Percentiles rank a stretch among this genome's conserved stretches.
These are phyloP conservation scores for Phanerodontia chrysosporium DNA, from an alignment of 768 basidiomycete species.

Conservation along the genomic window DNA sequence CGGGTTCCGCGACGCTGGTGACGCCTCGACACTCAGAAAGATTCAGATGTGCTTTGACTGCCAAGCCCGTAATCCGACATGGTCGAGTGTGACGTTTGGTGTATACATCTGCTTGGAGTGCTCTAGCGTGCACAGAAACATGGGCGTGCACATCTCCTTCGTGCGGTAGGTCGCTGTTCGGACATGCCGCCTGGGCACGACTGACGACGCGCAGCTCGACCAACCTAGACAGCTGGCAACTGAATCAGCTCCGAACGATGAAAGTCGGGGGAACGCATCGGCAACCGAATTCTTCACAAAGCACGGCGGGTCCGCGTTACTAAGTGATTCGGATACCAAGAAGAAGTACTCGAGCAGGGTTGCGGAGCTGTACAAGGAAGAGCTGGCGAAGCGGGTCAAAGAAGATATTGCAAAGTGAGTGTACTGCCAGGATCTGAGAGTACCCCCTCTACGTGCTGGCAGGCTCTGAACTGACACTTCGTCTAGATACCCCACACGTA, in stretches of 20 bases:
- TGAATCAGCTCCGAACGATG: constrained; percentile 88
- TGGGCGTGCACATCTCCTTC: constrained; percentile 98
- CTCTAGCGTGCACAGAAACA: constrained; percentile 90
- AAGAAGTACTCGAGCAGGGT: constrained; percentile 84
- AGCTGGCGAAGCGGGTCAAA: constrained; percentile 72
- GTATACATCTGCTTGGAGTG: constrained; percentile 98
- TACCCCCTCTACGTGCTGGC: not conserved
- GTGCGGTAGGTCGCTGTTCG: constrained; percentile 61
- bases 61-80: constrained; percentile 92
- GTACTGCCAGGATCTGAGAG: not conserved
- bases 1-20: constrained; percentile 1
- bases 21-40: constrained; percentile 6
- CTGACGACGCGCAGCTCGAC: constrained; percentile 63
- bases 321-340: constrained; percentile 74
- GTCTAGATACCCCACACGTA: constrained; percentile 68
- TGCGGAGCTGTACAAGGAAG: constrained; percentile 90
- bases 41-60: constrained; percentile 89
- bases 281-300: constrained; percentile 88
- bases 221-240: constrained; percentile 93
- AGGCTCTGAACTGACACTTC: not conserved
- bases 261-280: constrained; percentile 92
- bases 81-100: constrained; percentile 95
- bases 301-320: constrained; percentile 70
- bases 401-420: constrained; percentile 70
- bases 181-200: not conserved